Evolutionary conservation across 345 rosid genomes (phyloP).

Genomic region (Moricandia moricandioides): DNA sequence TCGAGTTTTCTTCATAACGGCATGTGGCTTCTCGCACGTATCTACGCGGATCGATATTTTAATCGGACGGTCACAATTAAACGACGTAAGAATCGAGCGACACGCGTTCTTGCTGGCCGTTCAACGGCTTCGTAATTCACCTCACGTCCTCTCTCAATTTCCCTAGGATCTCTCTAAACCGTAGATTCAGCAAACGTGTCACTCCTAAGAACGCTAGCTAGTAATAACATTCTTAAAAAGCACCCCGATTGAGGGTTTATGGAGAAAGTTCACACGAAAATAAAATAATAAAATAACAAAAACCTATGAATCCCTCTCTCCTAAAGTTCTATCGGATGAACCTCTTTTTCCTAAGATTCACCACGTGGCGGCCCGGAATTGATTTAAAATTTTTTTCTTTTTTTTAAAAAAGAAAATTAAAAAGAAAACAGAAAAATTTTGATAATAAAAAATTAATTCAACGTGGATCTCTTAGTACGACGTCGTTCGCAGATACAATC

Average conservation of each 20-base stretch:
- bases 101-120: conserved; percentile 49
- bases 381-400: too few relatives aligned
- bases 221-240: background rate
- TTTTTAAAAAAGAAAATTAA: too few relatives aligned
- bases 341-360: too few relatives aligned
- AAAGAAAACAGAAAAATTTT: too few relatives aligned
- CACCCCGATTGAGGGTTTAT: too few relatives aligned
- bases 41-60: conserved; percentile 40
- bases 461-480: too few relatives aligned
- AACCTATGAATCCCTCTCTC: too few relatives aligned
- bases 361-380: too few relatives aligned
- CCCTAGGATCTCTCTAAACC: conserved; percentile 32
- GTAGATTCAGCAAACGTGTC: conserved; percentile 31
- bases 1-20: conserved; percentile 13
- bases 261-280: too few relatives aligned
- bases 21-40: conserved; percentile 39
- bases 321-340: too few relatives aligned
- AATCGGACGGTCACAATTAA: conserved; percentile 40
- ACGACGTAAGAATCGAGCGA: conserved; percentile 49
- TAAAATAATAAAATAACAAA: too few relatives aligned
- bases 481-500: conserved; percentile 16
- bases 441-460: too few relatives aligned
- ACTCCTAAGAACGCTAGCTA: background rate
- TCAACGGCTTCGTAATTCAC: conserved; percentile 50
- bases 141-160: conserved; percentile 42